Conservation (phyloP, 345 rosid genomes). For the Alliaria petiolata region DNA sequence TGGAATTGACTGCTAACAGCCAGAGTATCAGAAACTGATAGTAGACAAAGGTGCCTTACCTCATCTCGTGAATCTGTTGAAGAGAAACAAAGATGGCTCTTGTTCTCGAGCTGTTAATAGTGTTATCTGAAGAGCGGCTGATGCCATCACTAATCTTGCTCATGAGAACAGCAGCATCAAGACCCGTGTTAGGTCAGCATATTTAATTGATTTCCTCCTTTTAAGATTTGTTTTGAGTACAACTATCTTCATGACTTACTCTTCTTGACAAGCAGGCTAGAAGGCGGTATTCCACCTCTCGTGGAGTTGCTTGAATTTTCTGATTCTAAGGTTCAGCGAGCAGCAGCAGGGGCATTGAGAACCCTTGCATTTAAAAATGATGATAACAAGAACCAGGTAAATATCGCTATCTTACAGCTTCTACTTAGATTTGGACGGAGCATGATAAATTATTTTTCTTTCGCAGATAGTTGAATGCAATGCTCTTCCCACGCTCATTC, state of each 20-base stretch:
- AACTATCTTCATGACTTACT: conserved; percentile 16
- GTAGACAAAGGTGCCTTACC: conserved; percentile 89
- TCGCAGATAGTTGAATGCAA: conserved; percentile 90
- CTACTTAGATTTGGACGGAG: conserved; percentile 1
- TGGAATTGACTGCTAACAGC: conserved; percentile 55
- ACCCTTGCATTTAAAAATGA: conserved; percentile 97
- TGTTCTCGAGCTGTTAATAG: conserved; percentile 73
- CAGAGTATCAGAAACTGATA: conserved; percentile 95
- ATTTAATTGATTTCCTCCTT: neutral
- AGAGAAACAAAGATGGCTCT: conserved; percentile 60
- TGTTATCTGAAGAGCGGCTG: conserved; percentile 94
- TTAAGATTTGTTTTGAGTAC: conserved; percentile 5
- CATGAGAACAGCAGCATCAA: conserved; percentile 96
- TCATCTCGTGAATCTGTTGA: conserved; percentile 77
- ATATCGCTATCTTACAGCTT: conserved; percentile 8
- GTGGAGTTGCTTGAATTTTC: conserved; percentile 88
- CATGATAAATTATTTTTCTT: neutral
- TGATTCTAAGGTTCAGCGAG: conserved; percentile 94
- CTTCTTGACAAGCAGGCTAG: conserved; percentile 53
- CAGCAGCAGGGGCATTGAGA: conserved; percentile 97
- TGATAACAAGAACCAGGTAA: conserved; percentile 89
- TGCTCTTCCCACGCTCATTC: conserved; percentile 91
- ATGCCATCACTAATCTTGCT: conserved; percentile 98
- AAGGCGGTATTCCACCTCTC: conserved; percentile 96
- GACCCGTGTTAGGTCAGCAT: conserved; percentile 88